Conservation (phyloP, 805 yeast species). For the Maudiozyma serrabonitensis region DNA sequence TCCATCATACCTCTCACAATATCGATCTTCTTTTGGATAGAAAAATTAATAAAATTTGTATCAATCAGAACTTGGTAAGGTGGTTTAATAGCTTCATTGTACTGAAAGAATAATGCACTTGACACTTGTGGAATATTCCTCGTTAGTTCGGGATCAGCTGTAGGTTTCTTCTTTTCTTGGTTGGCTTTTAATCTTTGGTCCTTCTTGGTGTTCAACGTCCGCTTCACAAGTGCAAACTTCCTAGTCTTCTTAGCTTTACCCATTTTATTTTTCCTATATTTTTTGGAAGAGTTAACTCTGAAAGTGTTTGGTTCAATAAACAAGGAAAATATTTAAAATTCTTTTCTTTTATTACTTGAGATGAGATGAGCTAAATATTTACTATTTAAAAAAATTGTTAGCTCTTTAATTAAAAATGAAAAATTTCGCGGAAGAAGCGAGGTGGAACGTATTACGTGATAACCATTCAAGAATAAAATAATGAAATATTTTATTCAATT, state of each 20-base stretch:
- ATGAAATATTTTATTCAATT: too few species aligned
- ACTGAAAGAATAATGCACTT: slow-evolving; percentile 89
- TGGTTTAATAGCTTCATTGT: slow-evolving; percentile 89
- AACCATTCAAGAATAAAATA: too few species aligned
- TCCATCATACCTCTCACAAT: slow-evolving; percentile 97
- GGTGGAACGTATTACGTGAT: too few species aligned
- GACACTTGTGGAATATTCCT: slow-evolving; percentile 85
- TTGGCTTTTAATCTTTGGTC: slow-evolving; percentile 48
- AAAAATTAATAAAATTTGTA: slow-evolving; percentile 93
- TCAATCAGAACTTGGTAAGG: slow-evolving; percentile 94
- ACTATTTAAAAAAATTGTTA: too few species aligned
- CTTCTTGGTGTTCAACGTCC: slow-evolving; percentile 58
- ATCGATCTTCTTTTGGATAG: slow-evolving; percentile 92
- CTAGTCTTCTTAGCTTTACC: slow-evolving; percentile 96
- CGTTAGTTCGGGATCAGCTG: slow-evolving; percentile 69
- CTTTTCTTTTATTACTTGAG: background rate
- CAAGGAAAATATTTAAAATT: too few species aligned
- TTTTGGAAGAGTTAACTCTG: too few species aligned
- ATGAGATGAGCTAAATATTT: background rate
- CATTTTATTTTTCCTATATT: slow-evolving; percentile 36
- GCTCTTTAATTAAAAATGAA: too few species aligned
- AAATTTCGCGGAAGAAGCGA: too few species aligned
- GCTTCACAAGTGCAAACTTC: slow-evolving; percentile 88
- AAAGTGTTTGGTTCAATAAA: too few species aligned
- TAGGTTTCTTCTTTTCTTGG: slow-evolving; percentile 32